Base-by-base conservation (phyloP, 306 rosid species). In the Rosa lucieae region DNA sequence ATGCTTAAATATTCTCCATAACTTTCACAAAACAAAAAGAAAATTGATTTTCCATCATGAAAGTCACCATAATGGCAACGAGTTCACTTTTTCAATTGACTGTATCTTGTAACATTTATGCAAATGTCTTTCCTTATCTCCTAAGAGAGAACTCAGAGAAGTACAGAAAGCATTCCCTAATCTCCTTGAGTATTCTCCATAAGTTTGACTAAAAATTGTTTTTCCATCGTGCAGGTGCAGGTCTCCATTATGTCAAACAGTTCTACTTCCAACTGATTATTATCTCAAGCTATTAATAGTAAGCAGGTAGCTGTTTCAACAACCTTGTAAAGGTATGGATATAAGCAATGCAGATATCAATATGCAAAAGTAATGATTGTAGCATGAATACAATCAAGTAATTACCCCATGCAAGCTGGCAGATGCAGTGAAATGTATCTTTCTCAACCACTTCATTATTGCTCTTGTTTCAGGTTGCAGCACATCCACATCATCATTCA, bases 321-420 rank as follows among this genome's bases (percentile, higher is more conserved):
- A 55, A 39, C 77, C 67, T 55, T 21, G 39, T 73, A 46, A 23
- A 10, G 66, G 32, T 37, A 73, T 37, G 48, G 47, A 70, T 47
- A 70, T 6, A 69, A 21, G 20, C 1, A 6, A 53, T 20, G 40
- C 10, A 2, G 10, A 11, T 51, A 47, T 1, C 39, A 59, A 26
- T 55, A 53, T 53, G 49, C 20, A 53, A 75, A 14, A 44, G 17
- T 21, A 70, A n/a, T 23, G 6, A 56, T 56, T 49, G 63, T 15
- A 58, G 20, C 58, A 14, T 6, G 6, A 40, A 40, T 14, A 44
- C 0, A 73, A 66, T 59, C 14, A 67, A 85, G 79, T 52, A 87
- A 78, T 52, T 91, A 95, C 99, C 99, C 99, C 99, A 80, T 95
- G 99, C 86, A 95, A 91, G 82, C 91, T 92, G 89, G 99, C 98